phyloP scores from a whole-genome alignment of 139 green algal species.

The Nannochloris sp. region DNA sequence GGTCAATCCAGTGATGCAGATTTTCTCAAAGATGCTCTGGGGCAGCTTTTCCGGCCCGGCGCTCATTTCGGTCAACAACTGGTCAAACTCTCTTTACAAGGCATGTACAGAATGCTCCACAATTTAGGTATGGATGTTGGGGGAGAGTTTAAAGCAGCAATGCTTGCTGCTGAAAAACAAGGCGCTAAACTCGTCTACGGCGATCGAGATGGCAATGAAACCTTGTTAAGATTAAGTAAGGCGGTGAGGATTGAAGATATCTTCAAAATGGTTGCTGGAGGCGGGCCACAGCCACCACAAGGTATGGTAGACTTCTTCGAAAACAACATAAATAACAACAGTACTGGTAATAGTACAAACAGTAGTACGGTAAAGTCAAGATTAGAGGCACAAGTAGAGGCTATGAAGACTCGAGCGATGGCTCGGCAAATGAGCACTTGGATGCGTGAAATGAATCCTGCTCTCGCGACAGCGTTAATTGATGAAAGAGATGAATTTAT shows the following conservation, averaged over 20 bases:
- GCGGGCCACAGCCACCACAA: conserved; percentile 4
- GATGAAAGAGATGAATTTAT: conserved; percentile 49
- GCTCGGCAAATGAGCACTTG: conserved; percentile 17
- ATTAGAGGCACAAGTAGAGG: conserved; percentile 23
- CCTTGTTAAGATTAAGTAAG: conserved; percentile 11
- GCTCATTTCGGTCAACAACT: conserved; percentile 10
- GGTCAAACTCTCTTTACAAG: conserved; percentile 4
- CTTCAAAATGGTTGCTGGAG: conserved; percentile 1
- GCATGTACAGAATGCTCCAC: conserved; percentile 21
- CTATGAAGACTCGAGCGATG: conserved; percentile 30
- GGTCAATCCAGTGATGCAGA: background rate
- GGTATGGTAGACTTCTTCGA: background rate
- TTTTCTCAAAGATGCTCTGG: conserved; percentile 9
- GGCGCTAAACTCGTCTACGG: conserved; percentile 27
- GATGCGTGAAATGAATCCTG: conserved; percentile 32
- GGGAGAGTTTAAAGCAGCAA: conserved; percentile 45
- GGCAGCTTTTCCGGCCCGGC: background rate
- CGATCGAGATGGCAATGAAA: conserved; percentile 17
- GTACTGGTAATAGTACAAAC: background rate
- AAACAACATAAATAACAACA: background rate
- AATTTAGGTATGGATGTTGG: conserved; percentile 30
- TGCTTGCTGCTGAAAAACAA: conserved; percentile 32
- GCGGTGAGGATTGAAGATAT: conserved; percentile 17
- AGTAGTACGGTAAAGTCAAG: conserved; percentile 2
- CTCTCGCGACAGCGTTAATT: conserved; percentile 32